Evolutionary conservation across 78 protist species (phyloP), one percentile per base, ranked within the genome.

Genomic region (Salpingoeca rosetta): DNA sequence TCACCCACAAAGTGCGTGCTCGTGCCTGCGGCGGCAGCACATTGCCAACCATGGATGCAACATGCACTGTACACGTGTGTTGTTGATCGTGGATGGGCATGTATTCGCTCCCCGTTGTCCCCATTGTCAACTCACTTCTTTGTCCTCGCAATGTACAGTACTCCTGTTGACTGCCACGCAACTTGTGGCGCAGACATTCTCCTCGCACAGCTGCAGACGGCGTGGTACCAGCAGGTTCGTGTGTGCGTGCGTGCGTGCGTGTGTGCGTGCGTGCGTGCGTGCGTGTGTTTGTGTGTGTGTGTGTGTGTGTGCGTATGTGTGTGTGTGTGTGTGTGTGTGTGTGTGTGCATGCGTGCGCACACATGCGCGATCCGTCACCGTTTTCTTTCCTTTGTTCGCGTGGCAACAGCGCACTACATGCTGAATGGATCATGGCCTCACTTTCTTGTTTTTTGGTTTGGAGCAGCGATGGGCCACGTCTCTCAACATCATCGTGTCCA

Each of bases 241-340:
- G 56, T n/a, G 74, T 80, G 83, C 25, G 83, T 42, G 44, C 42
- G 44, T 42, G 83, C 26, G 83, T 80, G 44, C 42, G 56, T 44
- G 36, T 80, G 83, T 80, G 56, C 42, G 83, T 80, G 83, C 25
- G 56, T 80, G 83, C 26, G 83, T 80, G 83, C 42, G 56, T 80
- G 83, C 26, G 83, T 80, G 56, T 51, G 65, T 51, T 7, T 51
- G 65, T 51, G 65, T 51, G 65, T 51, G 65, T 51, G 65, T 51
- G 65, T 51, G 65, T 51, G 65, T 51, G 65, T 51, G 65, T 51
- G 65, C 17, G 65, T 51, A 17, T 51, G 65, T 51, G 65, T 51
- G 65, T 51, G 65, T 51, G 65, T 51, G 65, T 51, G 65, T 51
- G 65, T 51, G 65, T 51, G 65, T 51, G 65, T 51, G 65, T 51